These are phyloP conservation scores for Apiotrichum veenhuisii DNA, from an alignment of 1,284 basidiomycete genomes.

Conservation along the genomic window DNA sequence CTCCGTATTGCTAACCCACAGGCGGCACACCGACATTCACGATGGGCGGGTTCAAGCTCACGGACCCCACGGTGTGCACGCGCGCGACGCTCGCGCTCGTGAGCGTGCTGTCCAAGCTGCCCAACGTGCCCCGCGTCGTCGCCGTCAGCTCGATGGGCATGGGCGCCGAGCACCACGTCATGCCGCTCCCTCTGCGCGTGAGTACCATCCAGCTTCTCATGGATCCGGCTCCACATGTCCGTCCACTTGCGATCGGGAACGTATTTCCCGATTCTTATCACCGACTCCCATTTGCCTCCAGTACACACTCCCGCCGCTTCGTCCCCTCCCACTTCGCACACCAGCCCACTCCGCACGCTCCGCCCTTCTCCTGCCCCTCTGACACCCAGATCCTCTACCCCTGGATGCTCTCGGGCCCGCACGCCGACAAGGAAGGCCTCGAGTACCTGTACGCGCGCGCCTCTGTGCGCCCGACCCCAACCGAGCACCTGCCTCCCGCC, in stretches of 20 bases:
- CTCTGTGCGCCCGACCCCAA: conserved; percentile 1
- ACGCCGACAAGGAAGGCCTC: conserved; percentile 30
- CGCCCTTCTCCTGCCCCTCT: background rate
- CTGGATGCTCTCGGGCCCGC: conserved; percentile 21
- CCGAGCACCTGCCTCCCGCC: background rate
- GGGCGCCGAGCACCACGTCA: conserved; percentile 22
- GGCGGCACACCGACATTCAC: conserved; percentile 19
- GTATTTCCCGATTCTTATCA: too few relatives aligned
- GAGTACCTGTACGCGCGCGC: conserved; percentile 29
- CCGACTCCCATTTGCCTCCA: too few relatives aligned
- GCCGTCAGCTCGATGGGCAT: conserved; percentile 33
- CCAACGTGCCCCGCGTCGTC: conserved; percentile 21
- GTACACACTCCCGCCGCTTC: background rate
- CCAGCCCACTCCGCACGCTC: background rate
- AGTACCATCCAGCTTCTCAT: conserved; percentile 5
- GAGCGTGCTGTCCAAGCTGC: conserved; percentile 12
- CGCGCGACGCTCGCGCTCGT: conserved; percentile 18
- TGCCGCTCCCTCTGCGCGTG: conserved; percentile 25
- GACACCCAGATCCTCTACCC: conserved; percentile 23
- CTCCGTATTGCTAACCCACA: conserved; percentile 1
- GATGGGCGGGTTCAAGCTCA: conserved; percentile 18
- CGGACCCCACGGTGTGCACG: conserved; percentile 26
- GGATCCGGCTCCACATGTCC: too few relatives aligned
- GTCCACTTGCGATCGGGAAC: too few relatives aligned
- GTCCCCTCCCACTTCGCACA: background rate